phyloP scores from a whole-genome alignment of 257 asterid species.

The Linaria vulgaris region DNA sequence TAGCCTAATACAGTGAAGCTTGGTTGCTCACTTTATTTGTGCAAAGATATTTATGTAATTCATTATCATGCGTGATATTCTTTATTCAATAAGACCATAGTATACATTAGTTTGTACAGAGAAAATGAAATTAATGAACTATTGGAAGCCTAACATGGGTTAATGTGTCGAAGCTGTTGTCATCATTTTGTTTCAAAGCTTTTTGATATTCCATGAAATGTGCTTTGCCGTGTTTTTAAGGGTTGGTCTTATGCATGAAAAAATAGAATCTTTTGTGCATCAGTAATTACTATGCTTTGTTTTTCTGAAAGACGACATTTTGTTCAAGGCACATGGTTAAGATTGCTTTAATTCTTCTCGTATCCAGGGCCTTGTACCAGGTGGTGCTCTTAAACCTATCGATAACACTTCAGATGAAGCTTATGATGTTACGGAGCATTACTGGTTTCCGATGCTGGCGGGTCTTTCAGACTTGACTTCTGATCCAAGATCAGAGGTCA shows the following conservation, averaged over 20 bases:
- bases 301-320: constrained; percentile 14
- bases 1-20: too few relatives aligned
- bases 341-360: constrained; percentile 30
- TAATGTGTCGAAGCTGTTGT: too few relatives aligned
- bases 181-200: too few relatives aligned
- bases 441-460: constrained; percentile 99
- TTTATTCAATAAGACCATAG: too few relatives aligned
- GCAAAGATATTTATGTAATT: too few relatives aligned
- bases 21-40: too few relatives aligned
- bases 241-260: constrained; percentile 19
- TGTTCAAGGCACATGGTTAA: neutral
- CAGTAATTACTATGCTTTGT: neutral
- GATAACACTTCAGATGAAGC: constrained; percentile 56
- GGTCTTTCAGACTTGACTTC: constrained; percentile 98
- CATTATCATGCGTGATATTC: too few relatives aligned
- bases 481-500: constrained; percentile 92
- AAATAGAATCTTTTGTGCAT: constrained; percentile 11
- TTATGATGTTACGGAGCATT: constrained; percentile 91
- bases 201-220: too few relatives aligned
- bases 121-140: too few relatives aligned
- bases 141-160: too few relatives aligned
- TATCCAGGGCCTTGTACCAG: constrained; percentile 89
- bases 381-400: constrained; percentile 89
- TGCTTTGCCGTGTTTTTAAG: too few relatives aligned
- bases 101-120: too few relatives aligned